These are phyloP conservation scores for Sporothrix pallida DNA, from an alignment of 2,329 filamentous ascomycete genomes.

Conservation along the genomic window DNA sequence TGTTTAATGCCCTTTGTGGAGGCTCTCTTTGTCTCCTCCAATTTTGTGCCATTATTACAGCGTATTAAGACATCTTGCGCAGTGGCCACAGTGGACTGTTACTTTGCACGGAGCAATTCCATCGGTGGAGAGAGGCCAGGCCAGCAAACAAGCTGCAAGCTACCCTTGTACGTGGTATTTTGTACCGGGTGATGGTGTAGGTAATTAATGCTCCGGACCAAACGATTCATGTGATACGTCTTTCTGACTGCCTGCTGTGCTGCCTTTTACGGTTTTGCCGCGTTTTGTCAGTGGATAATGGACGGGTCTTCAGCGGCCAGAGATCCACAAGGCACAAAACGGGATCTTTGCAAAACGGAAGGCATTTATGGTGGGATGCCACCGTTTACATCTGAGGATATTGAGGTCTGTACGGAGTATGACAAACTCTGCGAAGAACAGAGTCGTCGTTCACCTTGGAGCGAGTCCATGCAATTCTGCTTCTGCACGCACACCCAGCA, in stretches of 20 bases:
- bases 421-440: too few relatives aligned
- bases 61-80: background rate
- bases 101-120: background rate
- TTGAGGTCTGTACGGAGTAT: too few relatives aligned
- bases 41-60: constrained; percentile 22
- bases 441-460: too few relatives aligned
- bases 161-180: constrained; percentile 33
- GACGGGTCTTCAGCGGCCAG: background rate
- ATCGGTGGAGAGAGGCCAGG: background rate
- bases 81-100: background rate
- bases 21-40: background rate
- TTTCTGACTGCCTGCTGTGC: background rate
- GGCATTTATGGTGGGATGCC: too few relatives aligned
- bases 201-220: constrained; percentile 25
- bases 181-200: constrained; percentile 5
- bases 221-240: constrained; percentile 11
- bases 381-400: too few relatives aligned
- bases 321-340: background rate
- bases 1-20: constrained; percentile 1
- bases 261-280: background rate
- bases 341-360: too few relatives aligned
- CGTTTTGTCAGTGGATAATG: background rate
- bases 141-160: constrained; percentile 30
- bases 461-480: too few relatives aligned
- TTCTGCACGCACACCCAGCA: background rate